Percentiles rank a stretch among this genome's conserved stretches.
These are phyloP conservation scores for Paracamarosporium sp. DNA, from an alignment of 2,329 filamentous ascomycete species.

Conservation along the genomic window DNA sequence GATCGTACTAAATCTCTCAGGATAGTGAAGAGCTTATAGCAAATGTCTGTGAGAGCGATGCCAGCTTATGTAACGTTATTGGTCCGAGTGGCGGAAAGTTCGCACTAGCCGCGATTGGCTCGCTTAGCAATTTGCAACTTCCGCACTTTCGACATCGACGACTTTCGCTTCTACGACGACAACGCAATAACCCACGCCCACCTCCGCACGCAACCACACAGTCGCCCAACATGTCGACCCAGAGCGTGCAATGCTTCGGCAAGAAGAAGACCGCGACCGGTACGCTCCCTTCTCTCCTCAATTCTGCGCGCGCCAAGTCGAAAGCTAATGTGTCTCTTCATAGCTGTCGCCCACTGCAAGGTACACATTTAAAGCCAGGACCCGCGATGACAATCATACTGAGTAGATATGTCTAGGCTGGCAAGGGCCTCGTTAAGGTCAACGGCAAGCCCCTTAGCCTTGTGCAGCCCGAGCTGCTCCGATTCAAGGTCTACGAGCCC, in stretches of 20 bases:
- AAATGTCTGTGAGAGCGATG: neutral
- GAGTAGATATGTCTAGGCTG: constrained; percentile 58
- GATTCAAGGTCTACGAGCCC: constrained; percentile 99
- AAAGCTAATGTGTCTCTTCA: constrained; percentile 45
- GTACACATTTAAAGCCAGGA: constrained; percentile 56
- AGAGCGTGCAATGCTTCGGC: constrained; percentile 89
- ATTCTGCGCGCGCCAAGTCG: neutral
- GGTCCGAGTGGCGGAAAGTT: neutral
- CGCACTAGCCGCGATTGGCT: constrained; percentile 16
- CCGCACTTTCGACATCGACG: constrained; percentile 12
- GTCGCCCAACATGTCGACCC: constrained; percentile 50
- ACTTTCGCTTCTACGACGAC: constrained; percentile 12
- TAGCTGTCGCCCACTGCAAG: constrained; percentile 93
- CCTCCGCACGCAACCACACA: constrained; percentile 39
- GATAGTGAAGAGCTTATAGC: neutral
- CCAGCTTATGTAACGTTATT: neutral
- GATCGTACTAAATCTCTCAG: too few relatives aligned
- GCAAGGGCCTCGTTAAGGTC: constrained; percentile 95
- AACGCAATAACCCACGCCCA: constrained; percentile 28
- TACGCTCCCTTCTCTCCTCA: constrained; percentile 26
- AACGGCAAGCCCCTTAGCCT: constrained; percentile 96
- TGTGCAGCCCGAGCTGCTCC: constrained; percentile 94
- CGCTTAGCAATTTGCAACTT: constrained; percentile 15
- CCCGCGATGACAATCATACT: constrained; percentile 33
- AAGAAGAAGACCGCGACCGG: constrained; percentile 71